Evolutionary conservation across 495 filamentous ascomycete genomes (phyloP), one percentile per base, ranked within the genome.

Genomic region (Aspergillus diversus): DNA sequence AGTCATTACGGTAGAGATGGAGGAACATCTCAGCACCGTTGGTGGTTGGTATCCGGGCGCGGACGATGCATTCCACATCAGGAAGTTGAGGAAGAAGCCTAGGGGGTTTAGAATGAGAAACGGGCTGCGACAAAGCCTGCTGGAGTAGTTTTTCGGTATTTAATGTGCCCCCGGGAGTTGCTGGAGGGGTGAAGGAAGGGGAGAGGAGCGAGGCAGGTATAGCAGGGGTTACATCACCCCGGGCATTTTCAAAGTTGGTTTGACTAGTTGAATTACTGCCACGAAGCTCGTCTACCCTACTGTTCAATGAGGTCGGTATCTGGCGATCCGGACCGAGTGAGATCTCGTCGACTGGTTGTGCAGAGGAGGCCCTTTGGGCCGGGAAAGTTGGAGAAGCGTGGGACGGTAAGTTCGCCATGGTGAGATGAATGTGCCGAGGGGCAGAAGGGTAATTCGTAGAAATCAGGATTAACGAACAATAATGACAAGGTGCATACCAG

Each of bases 11-110:
- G 76, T 98, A 99, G 4, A 99, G 82, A 73, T 99, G 95, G 42
- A 99, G 81, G 71, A 96, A 99, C 91, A 99, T 97, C 76, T 98
- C 93, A 9, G 92, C 89, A 4, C 93, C 95, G 9, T 84, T 89
- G 12, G 92, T 93, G 37, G 91, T 96, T 0, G 92, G 92, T 53
- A 96, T 96, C 31, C 92, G 86, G 15, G 92, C 92, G 51, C 92
- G 87, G 33, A 94, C 92, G 55, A 92, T 83, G 74, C 92, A 96
- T 70, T 90, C 85, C 32, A 96, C 91, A 16, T 87, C 71, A 7
- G 92, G 92, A 4, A 96, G 80, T 7, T 80, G 81, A 43, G 87
- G 77, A 32, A 94, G 84, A 9, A 96, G 76, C 37, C 84, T 88
- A 11, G 89, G 90, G 6, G 82, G 79, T 64, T 88, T 88, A 53